A percentile compares a stretch with the other conserved stretches of the same genome.
Conservation (phyloP, 495 filamentous ascomycete genomes). For the Penicillium arizonense region DNA sequence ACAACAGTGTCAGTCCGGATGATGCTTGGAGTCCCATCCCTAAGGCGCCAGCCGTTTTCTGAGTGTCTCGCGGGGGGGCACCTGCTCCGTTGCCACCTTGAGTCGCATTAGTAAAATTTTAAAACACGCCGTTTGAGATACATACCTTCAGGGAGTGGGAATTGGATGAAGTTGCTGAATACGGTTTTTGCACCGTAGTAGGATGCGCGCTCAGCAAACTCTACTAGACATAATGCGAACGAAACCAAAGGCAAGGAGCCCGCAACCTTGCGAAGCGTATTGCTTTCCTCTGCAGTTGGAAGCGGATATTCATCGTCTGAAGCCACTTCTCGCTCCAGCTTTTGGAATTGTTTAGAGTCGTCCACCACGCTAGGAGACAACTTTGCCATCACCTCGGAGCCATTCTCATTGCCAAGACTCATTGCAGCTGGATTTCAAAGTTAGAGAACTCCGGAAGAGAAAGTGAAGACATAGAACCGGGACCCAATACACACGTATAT, state of each 20-base stretch:
- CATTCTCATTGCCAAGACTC: too few relatives aligned
- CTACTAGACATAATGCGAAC: constrained; percentile 56
- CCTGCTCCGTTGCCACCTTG: constrained; percentile 60
- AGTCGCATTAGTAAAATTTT: not conserved
- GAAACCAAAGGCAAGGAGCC: constrained; percentile 46
- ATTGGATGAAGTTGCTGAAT: constrained; percentile 60
- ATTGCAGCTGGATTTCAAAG: too few relatives aligned
- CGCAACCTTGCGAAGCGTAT: constrained; percentile 55
- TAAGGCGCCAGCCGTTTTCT: constrained; percentile 57
- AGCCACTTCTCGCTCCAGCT: too few relatives aligned
- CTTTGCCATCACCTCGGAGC: too few relatives aligned
- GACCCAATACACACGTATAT: too few relatives aligned
- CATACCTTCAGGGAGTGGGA: constrained; percentile 45
- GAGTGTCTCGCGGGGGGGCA: constrained; percentile 51
- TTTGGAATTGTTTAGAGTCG: too few relatives aligned
- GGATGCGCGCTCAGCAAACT: constrained; percentile 58
- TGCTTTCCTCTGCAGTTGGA: constrained; percentile 57
- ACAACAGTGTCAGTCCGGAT: constrained; percentile 59
- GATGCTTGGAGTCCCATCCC: constrained; percentile 57
- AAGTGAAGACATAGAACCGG: too few relatives aligned
- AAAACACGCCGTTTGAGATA: not conserved
- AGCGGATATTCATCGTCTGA: constrained; percentile 37
- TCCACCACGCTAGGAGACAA: too few relatives aligned
- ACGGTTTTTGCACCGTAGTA: constrained; percentile 56
- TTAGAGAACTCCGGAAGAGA: too few relatives aligned